Conservation (phyloP, 495 filamentous ascomycete genomes). For the Ramalina intermedia region DNA sequence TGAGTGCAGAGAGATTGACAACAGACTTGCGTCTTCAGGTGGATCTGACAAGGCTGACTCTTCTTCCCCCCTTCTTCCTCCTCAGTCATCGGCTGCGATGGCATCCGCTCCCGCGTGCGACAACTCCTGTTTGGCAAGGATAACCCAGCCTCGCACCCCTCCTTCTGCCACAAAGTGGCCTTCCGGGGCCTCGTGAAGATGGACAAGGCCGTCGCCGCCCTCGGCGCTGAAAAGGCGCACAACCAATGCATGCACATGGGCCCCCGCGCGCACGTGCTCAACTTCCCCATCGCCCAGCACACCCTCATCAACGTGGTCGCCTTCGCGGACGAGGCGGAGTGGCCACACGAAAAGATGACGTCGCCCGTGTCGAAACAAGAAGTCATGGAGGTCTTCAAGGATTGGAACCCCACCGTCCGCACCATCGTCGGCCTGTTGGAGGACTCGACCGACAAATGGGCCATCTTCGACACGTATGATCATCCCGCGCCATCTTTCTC, state of each 20-base stretch:
- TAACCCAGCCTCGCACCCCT: constrained; percentile 28
- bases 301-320: constrained; percentile 33
- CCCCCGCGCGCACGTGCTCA: constrained; percentile 28
- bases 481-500: constrained; percentile 27
- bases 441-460: constrained; percentile 37
- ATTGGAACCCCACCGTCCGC: constrained; percentile 25
- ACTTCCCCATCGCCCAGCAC: constrained; percentile 28
- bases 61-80: too few species aligned
- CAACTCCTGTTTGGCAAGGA: constrained; percentile 28
- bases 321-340: constrained; percentile 26
- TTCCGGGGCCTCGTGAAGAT: constrained; percentile 36
- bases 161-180: constrained; percentile 37
- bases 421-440: constrained; percentile 29
- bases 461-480: constrained; percentile 36
- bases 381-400: constrained; percentile 15
- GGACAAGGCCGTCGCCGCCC: constrained; percentile 21
- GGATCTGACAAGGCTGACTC: too few species aligned
- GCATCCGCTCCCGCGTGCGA: constrained; percentile 39
- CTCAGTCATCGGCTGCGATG: constrained; percentile 41
- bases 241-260: constrained; percentile 32
- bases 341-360: constrained; percentile 20
- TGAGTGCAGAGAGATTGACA: constrained; percentile 14
- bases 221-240: constrained; percentile 26
- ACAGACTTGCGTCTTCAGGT: not conserved
- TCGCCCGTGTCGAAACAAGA: constrained; percentile 17